Conservation (phyloP, 1,139 yeast genomes). For the Yamadazyma pseudoaaseri region DNA sequence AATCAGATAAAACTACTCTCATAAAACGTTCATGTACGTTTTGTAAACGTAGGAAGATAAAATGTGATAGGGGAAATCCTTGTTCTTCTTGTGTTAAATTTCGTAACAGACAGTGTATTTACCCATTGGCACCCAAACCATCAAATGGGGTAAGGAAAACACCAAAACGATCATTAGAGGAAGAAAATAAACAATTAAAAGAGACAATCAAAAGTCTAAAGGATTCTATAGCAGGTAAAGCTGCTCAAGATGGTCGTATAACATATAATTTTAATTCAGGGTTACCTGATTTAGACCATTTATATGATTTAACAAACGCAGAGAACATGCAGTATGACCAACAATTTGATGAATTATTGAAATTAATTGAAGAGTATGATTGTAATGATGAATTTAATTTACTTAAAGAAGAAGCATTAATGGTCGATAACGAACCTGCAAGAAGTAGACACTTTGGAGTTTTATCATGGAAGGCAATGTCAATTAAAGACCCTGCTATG, state of each 20-base stretch:
- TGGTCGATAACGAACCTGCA: constrained; percentile 8
- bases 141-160: constrained; percentile 3
- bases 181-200: constrained; percentile 11
- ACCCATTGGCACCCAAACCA: constrained; percentile 8
- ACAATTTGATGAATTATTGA: constrained; percentile 7
- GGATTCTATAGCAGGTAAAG: not conserved
- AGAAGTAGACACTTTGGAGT: constrained; percentile 31
- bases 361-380: constrained; percentile 6
- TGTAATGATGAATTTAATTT: constrained; percentile 7
- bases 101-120: constrained; percentile 14
- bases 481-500: constrained; percentile 22
- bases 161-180: constrained; percentile 10
- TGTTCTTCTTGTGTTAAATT: constrained; percentile 28
- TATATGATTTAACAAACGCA: constrained; percentile 7
- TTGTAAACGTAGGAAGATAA: constrained; percentile 42
- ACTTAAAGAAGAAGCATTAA: constrained; percentile 1
- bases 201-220: too few species aligned
- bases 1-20: too few species aligned
- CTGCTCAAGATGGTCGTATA: too few species aligned
- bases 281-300: constrained; percentile 1
- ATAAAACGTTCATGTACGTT: constrained; percentile 23
- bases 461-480: constrained; percentile 33
- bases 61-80: constrained; percentile 31
- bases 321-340: constrained; percentile 3
- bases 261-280: not conserved